phyloP scores from a whole-genome alignment of 2,329 filamentous ascomycete species.

The Botrytis porri region DNA sequence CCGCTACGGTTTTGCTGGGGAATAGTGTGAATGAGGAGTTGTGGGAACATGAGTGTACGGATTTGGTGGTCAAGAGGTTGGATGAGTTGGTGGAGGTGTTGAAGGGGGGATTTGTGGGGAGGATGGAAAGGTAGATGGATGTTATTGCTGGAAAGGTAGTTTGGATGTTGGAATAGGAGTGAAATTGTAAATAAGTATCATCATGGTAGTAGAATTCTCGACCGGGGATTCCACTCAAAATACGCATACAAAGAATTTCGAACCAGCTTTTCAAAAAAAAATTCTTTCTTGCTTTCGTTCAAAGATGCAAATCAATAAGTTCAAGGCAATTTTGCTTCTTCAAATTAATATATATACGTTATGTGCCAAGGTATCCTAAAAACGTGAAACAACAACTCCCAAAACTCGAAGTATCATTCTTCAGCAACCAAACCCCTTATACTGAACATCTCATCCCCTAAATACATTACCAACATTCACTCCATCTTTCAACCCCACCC shows the following conservation, averaged over 20 bases:
- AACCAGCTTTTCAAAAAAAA: neutral
- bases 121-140: conserved; percentile 25
- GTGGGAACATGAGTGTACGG: conserved; percentile 70
- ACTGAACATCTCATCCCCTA: neutral
- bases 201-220: neutral
- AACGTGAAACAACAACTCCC: neutral
- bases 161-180: neutral
- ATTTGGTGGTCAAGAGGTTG: conserved; percentile 66
- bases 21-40: conserved; percentile 77
- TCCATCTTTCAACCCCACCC: too few species aligned
- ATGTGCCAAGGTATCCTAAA: neutral
- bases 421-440: neutral
- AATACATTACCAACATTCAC: neutral
- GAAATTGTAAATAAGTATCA: neutral
- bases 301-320: neutral
- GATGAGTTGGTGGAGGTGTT: conserved; percentile 76
- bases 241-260: neutral
- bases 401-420: neutral
- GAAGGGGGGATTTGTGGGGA: conserved; percentile 68
- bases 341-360: neutral
- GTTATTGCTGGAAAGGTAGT: neutral
- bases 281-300: neutral
- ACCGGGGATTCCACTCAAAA: neutral
- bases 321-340: neutral
- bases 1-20: conserved; percentile 82